Evolutionary conservation across 2,329 filamentous ascomycete genomes (phyloP), one percentile per base, ranked within the genome.

Genomic region (Aureobasidium lini): DNA sequence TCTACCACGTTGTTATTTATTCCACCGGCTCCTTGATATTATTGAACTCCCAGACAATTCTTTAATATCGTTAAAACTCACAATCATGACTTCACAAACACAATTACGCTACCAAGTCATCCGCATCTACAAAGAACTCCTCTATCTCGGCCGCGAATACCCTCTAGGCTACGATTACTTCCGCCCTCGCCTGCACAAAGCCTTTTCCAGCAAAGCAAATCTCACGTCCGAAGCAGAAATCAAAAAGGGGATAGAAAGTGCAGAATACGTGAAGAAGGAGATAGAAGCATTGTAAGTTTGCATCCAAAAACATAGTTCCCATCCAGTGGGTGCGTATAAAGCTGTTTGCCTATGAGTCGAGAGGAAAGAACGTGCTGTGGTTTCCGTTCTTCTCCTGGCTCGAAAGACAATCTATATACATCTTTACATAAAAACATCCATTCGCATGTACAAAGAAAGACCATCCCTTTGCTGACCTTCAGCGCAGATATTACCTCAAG

Each of bases 251-350:
- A 90, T 99, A 59, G 80, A 83, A 42, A 80, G 87, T 62, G 93
- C 91, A 0, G 84, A 95, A 65, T 96, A 88, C 73, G 90, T 97
- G 4, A 95, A 90, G 74, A 96, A 95, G 80, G 93, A 96, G 72
- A 90, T 97, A 62, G 92, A 96, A 76, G 87, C 91, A 16, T 72
- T 97, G 89, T 96, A 80, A 83, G 89, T 81, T 54, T 15, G 23
- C 58, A 16, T 29, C 9, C 9, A 23, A 10, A n/a, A n/a, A n/a
- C n/a, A n/a, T n/a, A 9, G 15, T 18, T 39, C 53, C 49, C 53
- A 62, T 34, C 57, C 48, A 50, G 49, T 57, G 48, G 42, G 52
- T 13, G 18, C n/a, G 23, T 23, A 23, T 32, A 18, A 31, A 18
- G 31, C 15, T 23, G 4, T 9, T 16, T 29, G n/a, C 32, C 15